phyloP scores from a whole-genome alignment of 768 basidiomycete species.

The Sporobolomyces phaffii region DNA sequence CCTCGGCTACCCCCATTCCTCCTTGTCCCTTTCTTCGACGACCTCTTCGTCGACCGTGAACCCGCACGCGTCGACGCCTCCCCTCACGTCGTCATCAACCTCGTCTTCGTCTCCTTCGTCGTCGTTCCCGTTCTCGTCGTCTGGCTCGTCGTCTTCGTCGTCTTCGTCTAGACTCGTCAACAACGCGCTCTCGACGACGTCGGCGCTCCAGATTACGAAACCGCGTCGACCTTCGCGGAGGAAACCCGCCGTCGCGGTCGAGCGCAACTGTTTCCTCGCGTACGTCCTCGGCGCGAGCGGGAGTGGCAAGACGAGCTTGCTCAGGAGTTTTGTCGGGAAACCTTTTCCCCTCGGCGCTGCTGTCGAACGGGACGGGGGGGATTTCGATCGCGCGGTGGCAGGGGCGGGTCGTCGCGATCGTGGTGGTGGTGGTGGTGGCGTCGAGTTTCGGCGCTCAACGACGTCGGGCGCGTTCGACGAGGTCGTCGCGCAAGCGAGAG shows the following conservation, averaged over 20 bases:
- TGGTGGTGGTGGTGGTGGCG: too few species aligned
- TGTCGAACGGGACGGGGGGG: too few species aligned
- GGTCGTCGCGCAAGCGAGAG: too few species aligned
- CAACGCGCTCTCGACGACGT: slow-evolving; percentile 52
- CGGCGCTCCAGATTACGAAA: slow-evolving; percentile 75
- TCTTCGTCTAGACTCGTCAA: too few species aligned
- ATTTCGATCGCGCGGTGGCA: too few species aligned
- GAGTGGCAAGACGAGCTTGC: slow-evolving; percentile 82
- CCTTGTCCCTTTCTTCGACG: slow-evolving; percentile 37
- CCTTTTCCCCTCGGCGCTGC: too few species aligned
- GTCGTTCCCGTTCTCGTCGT: slow-evolving; percentile 9
- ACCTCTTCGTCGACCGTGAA: too few species aligned
- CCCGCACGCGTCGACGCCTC: slow-evolving; percentile 41
- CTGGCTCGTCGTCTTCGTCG: slow-evolving; percentile 11
- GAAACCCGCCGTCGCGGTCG: slow-evolving; percentile 65
- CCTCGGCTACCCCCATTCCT: slow-evolving; percentile 75
- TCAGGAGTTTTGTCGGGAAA: slow-evolving; percentile 80
- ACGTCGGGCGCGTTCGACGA: slow-evolving; percentile 39
- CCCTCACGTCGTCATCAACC: slow-evolving; percentile 15
- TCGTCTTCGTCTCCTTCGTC: slow-evolving; percentile 4
- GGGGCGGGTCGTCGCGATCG: too few species aligned
- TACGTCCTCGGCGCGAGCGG: slow-evolving; percentile 94
- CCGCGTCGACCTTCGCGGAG: slow-evolving; percentile 76
- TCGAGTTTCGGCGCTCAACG: slow-evolving; percentile 62
- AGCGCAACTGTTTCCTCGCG: slow-evolving; percentile 76